Evolutionary conservation across 345 rosid genomes (phyloP), one percentile per base, ranked within the genome.

Genomic region (Salix dunnii): DNA sequence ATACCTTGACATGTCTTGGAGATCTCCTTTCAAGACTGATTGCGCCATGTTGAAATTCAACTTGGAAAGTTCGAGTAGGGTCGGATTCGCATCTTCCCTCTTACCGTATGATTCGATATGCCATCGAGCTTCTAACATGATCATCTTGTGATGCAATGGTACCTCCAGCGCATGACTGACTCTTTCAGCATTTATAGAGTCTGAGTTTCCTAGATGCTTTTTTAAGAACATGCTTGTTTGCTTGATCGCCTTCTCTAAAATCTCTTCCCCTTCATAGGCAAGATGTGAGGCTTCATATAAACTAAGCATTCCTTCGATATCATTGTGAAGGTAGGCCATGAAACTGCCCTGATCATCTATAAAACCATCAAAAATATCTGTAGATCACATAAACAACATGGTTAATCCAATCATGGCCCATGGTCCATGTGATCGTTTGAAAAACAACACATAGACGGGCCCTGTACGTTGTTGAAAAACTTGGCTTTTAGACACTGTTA

Each of bases 1-100:
- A 33, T 61, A 83, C 88, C 86, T 77, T 27, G 84, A 76, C 73
- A 75, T 21, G 63, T 79, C 80, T 66, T 74, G 67, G 2, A 88
- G 85, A 46, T 89, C 88, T 51, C 14, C 51, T 74, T 71, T 86
- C 68, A 76, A 86, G 0, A 67, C 55, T 27, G 82, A 76, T 31
- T 85, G 90, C 51, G 75, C 79, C 76, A 75, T 40, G 78, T 88
- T 87, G 81, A 88, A 90, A 43, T 88, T 64, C 28, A 79, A n/a
- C 71, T 51, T 76, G 3, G 91, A 89, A 65, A 86, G 83, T 64
- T 86, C 81, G 13, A 89, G 82, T 16, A 87, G 43, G 20, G 0
- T 4, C 2, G 1, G 25, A 60, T 85, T 73, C 5, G 35, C 30
- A 12, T 73, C 67, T 2, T 72, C 23, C 9, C 40, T 75, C 23